Conservation (phyloP, 805 yeast species). For the Candida easanensis region DNA sequence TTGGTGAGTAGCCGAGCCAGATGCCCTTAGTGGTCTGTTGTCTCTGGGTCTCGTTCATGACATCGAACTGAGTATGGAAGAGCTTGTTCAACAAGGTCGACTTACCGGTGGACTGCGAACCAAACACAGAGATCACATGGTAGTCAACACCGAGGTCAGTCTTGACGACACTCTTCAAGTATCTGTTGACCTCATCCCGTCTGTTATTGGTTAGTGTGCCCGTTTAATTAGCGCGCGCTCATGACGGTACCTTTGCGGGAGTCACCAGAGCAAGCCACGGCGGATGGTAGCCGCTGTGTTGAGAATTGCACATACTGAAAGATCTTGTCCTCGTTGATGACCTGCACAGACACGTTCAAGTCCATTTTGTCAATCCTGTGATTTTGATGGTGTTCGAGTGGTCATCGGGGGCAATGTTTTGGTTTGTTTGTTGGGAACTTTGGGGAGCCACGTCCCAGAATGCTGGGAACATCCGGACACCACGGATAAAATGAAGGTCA, state of each 20-base stretch:
- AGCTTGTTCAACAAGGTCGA: constrained; percentile 84
- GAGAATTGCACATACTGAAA: constrained; percentile 33
- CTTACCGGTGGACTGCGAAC: constrained; percentile 96
- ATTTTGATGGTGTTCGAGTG: not conserved
- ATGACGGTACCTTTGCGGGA: too few species aligned
- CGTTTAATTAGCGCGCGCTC: too few species aligned
- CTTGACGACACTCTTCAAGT: constrained; percentile 35
- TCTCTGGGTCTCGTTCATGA: constrained; percentile 83
- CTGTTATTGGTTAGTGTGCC: not conserved
- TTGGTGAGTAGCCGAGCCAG: constrained; percentile 63
- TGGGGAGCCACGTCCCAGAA: not conserved
- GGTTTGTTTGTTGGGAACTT: not conserved
- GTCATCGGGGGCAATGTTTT: not conserved
- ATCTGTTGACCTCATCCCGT: constrained; percentile 13
- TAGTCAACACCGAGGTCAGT: constrained; percentile 62
- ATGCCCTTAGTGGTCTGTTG: constrained; percentile 91
- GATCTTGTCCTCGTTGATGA: constrained; percentile 49
- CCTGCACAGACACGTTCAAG: constrained; percentile 40
- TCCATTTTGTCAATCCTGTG: constrained; percentile 5
- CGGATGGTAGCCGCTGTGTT: not conserved
- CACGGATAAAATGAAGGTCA: too few species aligned
- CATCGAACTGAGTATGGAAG: constrained; percentile 86
- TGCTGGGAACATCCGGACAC: not conserved
- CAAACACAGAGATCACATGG: constrained; percentile 93
- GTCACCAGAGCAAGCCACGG: too few species aligned